Evolutionary conservation across 345 rosid genomes (phyloP).

Genomic region (Eutrema japonicum): DNA sequence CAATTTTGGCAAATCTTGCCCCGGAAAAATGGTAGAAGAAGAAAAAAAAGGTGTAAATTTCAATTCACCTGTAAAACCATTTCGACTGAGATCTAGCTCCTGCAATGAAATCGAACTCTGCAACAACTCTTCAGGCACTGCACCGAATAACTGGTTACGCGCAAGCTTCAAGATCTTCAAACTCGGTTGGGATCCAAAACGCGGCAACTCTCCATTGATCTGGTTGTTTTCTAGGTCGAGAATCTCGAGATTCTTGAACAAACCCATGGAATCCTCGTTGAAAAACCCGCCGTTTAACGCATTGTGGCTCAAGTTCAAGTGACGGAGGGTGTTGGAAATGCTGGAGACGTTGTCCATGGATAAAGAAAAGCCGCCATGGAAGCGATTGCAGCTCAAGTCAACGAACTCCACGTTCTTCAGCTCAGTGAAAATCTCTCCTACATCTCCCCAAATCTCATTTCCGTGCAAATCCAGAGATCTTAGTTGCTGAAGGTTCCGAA

Average conservation of each 20-base stretch:
- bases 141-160: conserved; percentile 67
- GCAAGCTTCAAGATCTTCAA: conserved; percentile 64
- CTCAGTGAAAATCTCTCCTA: conserved; percentile 57
- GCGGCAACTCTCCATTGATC: conserved; percentile 70
- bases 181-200: conserved; percentile 58
- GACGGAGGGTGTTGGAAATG: conserved; percentile 66
- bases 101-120: conserved; percentile 57
- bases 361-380: conserved; percentile 62
- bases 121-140: conserved; percentile 64
- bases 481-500: conserved; percentile 79
- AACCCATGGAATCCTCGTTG: conserved; percentile 50
- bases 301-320: conserved; percentile 75
- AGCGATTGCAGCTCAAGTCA: conserved; percentile 77
- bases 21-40: background rate
- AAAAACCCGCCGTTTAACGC: conserved; percentile 61
- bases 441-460: conserved; percentile 63
- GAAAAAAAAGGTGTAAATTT: background rate
- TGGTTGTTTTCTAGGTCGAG: conserved; percentile 62
- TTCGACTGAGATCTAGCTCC: conserved; percentile 88
- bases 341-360: conserved; percentile 61
- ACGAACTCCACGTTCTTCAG: conserved; percentile 72
- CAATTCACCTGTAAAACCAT: conserved; percentile 77
- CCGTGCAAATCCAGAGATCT: conserved; percentile 69
- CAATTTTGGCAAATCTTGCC: background rate
- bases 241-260: conserved; percentile 71